These are phyloP conservation scores for Xylaria venustula DNA, from an alignment of 495 filamentous ascomycete species.

Conservation along the genomic window DNA sequence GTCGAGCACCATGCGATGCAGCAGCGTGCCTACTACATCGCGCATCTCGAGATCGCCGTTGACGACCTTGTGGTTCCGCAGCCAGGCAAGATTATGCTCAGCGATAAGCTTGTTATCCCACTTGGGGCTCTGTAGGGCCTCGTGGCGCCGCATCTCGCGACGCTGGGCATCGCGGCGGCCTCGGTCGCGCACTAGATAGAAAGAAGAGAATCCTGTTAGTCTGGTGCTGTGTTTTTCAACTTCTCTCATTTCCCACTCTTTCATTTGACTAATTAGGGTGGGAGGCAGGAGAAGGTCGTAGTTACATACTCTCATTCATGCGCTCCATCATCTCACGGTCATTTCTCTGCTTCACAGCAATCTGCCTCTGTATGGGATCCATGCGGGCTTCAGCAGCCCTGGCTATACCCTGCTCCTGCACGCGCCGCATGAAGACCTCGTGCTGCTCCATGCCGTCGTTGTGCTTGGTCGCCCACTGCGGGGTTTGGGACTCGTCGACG, in stretches of 20 bases:
- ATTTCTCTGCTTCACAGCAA: slow-evolving; percentile 35
- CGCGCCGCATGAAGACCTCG: slow-evolving; percentile 35
- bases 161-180: slow-evolving; percentile 37
- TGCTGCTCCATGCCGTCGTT: slow-evolving; percentile 29
- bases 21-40: slow-evolving; percentile 47
- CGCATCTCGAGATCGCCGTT: slow-evolving; percentile 25
- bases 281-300: too few relatives aligned
- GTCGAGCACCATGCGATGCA: slow-evolving; percentile 57
- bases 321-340: slow-evolving; percentile 37
- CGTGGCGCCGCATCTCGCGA: slow-evolving; percentile 41
- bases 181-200: slow-evolving; percentile 37
- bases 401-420: slow-evolving; percentile 39
- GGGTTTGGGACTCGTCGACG: slow-evolving; percentile 51
- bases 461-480: slow-evolving; percentile 54
- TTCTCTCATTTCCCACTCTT: too few relatives aligned
- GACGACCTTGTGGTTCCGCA: slow-evolving; percentile 31
- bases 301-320: slow-evolving; percentile 41
- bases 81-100: slow-evolving; percentile 46
- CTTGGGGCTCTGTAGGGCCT: slow-evolving; percentile 57
- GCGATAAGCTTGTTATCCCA: slow-evolving; percentile 53
- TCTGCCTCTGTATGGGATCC: slow-evolving; percentile 43
- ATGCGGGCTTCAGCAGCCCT: slow-evolving; percentile 46
- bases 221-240: too few relatives aligned
- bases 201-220: not conserved
- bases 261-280: too few relatives aligned